These are phyloP conservation scores for Pyrenophora teres DNA, from an alignment of 2,329 filamentous ascomycete species.

Conservation along the genomic window DNA sequence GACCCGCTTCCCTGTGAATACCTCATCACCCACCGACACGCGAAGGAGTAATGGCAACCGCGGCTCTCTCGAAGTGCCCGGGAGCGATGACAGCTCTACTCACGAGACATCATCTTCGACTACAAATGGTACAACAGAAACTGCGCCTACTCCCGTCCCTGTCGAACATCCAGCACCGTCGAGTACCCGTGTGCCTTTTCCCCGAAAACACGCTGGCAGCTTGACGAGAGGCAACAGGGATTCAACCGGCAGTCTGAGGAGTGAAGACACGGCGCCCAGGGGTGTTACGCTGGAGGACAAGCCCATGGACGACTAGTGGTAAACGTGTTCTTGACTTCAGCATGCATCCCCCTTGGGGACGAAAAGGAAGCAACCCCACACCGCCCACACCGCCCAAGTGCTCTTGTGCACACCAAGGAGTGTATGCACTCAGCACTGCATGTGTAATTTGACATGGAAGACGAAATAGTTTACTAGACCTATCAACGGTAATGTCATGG, in stretches of 20 bases:
- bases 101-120: constrained; percentile 34
- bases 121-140: constrained; percentile 47
- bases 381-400: constrained; percentile 1
- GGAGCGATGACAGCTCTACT: constrained; percentile 56
- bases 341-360: constrained; percentile 7
- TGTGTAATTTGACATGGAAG: constrained; percentile 1
- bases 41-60: constrained; percentile 62
- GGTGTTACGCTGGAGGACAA: constrained; percentile 74
- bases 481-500: constrained; percentile 7
- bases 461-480: neutral
- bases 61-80: constrained; percentile 81
- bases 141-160: constrained; percentile 14
- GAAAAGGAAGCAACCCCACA: neutral
- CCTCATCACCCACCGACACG: constrained; percentile 58
- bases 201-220: constrained; percentile 44
- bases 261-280: constrained; percentile 51
- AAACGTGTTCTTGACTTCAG: constrained; percentile 11
- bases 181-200: constrained; percentile 42
- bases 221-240: constrained; percentile 45
- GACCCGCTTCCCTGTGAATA: constrained; percentile 79
- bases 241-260: constrained; percentile 47
- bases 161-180: constrained; percentile 41
- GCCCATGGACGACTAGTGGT: constrained; percentile 73
- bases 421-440: neutral
- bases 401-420: constrained; percentile 4